Base-by-base conservation (phyloP, 2,329 filamentous ascomycete species). In the Pochonia chlamydosporia region DNA sequence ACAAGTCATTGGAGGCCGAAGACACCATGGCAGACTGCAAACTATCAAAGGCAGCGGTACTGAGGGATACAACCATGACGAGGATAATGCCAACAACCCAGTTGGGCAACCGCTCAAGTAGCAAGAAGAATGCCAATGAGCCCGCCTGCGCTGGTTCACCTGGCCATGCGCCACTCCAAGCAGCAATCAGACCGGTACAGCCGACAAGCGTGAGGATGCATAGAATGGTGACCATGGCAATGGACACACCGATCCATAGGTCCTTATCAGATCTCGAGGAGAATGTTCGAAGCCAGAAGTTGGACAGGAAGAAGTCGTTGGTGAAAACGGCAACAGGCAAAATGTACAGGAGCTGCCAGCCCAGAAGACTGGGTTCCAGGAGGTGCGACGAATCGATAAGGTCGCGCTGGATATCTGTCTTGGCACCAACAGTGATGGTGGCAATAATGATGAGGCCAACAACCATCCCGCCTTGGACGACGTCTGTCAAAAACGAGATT, bases 261-360 rank as follows among this genome's bases (percentile, higher is more conserved):
- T 92, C 87, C 58, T 77, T 83, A 72, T 93, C 87, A 0, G 85
- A 88, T 63, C 79, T 84, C 44, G 86, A 86, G 16, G 87, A 85
- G 59, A 93, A 93, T 5, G 87, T 87, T 43, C 88, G 84, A 64
- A 92, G 79, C 88, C 88, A 93, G 66, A 89, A 90, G 54, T 81
- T 85, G 26, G 86, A 89, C 37, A 93, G 73, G 71, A 93, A 93
- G 73, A 93, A 91, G 71, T 91, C 84, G 68, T 92, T 93, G 49
- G 87, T 91, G 47, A 91, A 62, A 53, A 93, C 79, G 39, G 88
- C 88, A 5, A 93, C 78, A 0, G 89, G 87, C 2, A 93, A 75
- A 54, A 93, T 92, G 69, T 92, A 93, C 30, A 93, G 71, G 13
- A 93, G 78, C 65, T 93, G 88, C 87, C 89, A 93, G 47, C 89